Base-by-base conservation (phyloP, 495 filamentous ascomycete genomes). In the Aspergillus panamensis region DNA sequence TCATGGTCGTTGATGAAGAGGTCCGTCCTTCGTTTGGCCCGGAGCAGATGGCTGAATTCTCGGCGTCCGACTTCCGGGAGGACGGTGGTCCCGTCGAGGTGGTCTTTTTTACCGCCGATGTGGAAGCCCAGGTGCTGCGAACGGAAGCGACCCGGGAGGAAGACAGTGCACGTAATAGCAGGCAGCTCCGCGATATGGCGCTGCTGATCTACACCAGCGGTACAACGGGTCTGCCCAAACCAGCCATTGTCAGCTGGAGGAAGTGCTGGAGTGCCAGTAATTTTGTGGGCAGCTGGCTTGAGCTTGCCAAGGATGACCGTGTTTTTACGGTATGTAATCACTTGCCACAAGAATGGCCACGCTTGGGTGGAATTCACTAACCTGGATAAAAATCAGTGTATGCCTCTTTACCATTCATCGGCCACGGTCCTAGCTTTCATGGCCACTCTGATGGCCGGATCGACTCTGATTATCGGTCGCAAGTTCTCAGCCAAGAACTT, bases 371-470 rank as follows among this genome's bases (percentile, higher is more conserved):
- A 30, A 42, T 53, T 29, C 25, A 25, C 58, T 61, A 19, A 61
- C 48, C 21, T 55, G 31, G 10, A 39, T 39, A 48, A 10, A 32
- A 45, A 5, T 31, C 55, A 89, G 84, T 90, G 85, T 57, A 97
- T 97, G 92, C 94, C 94, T 0, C 81, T 98, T 14, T 98, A 98
- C 66, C 94, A 98, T 72, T 84, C 88, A 44, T 90, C 93, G 1
- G 94, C 90, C 17, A 71, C 83, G 20, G 52, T 96, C 10, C 78
- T 97, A 14, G 92, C 85, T 2, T 78, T 95, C 51, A 60, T 77
- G 17, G 73, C 83, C 25, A 77, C 77, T 7, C 66, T 97, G 48
- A 67, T 73, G n/a, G 67, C 62, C 1, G 86, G 88, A 43, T 77
- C 73, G 19, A 88, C 92, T 3, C 70, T 95, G 30, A 78, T 87